Base-by-base conservation (phyloP, 1,284 basidiomycete species). In the Tylopilus orsonianus region DNA sequence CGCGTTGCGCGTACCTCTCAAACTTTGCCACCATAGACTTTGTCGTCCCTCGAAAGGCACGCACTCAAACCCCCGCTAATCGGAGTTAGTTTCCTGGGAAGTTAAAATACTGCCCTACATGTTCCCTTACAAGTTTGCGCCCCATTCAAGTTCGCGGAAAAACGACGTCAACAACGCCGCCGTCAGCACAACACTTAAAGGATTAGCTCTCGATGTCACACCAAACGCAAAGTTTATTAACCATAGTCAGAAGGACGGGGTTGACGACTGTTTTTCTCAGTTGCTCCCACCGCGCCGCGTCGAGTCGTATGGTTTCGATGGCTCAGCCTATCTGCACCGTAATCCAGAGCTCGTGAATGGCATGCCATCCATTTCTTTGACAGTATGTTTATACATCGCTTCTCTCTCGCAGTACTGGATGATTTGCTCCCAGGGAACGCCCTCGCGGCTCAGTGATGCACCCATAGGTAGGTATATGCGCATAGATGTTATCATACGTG, bases 381-480 rank as follows among this genome's bases (percentile, higher is more conserved):
- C 37, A 23, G 65, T 66, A 26, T 34, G 54, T 30, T 5, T 0
- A 35, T 8, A 10, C 14, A 6, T 35, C 23, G 2, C 7, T 6
- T 4, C 13, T 18, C 37, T 3, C 26, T 9, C 10, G 0, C 13
- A 5, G 30, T 20, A n/a, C 8, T 41, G 19, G 46, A 34, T n/a
- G 2, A 3, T 30, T 34, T 33, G 8, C 16, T 2, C 3, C 10
- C 22, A 68, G 66, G 45, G 44, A 46, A 22, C 37, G 20, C 29
- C 52, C 8, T 49, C 44, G 44, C 41, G 34, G 13, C 27, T 45
- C 16, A 47, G 43, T 19, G 48, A 52, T 8, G 54, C 55, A 6
- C 38, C 48, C 38, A 39, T 36, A 27, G 63, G 67, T 69, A 46
- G 7, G 58, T 64, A 44, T 62, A 60, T 64, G 54, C 60, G 44